Percentiles rank a stretch among this genome's conserved stretches.
Evolutionary conservation across 202 grass and related monocot genomes (phyloP).

Genomic region (Saccharum hybrid): DNA sequence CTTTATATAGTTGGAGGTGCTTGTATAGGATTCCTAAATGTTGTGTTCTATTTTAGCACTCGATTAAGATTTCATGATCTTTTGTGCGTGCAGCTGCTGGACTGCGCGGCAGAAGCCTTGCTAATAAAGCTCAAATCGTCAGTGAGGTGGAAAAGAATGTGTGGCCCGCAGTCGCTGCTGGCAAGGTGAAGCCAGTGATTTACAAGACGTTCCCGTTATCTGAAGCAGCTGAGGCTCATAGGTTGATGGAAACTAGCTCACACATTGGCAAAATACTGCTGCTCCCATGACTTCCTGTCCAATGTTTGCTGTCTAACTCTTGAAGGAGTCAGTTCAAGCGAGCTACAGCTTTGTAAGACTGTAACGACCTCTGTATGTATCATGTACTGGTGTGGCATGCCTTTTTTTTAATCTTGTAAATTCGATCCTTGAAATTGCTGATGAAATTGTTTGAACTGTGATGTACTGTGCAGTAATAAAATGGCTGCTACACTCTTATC

Average conservation of each 20-base stretch:
- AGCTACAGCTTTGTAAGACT: neutral
- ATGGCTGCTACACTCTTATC: no score
- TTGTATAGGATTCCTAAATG: neutral
- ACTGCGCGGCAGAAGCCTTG: conserved; percentile 60
- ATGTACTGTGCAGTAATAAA: no score
- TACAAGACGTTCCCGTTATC: conserved; percentile 73
- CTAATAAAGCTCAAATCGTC: conserved; percentile 78
- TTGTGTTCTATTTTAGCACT: neutral
- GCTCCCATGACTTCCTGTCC: conserved; percentile 52
- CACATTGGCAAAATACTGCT: conserved; percentile 93
- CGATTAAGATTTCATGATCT: conserved; percentile 11
- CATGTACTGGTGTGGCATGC: neutral
- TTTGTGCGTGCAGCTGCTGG: conserved; percentile 66
- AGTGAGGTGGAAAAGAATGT: conserved; percentile 85
- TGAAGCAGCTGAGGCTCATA: conserved; percentile 82
- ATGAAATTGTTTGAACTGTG: no score
- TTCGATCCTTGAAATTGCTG: no score
- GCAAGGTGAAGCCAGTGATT: conserved; percentile 83
- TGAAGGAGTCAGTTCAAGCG: neutral
- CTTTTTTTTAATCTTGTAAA: no score
- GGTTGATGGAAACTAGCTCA: conserved; percentile 72
- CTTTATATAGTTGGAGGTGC: neutral
- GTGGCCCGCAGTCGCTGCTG: conserved; percentile 66
- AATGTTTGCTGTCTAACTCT: neutral
- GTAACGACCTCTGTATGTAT: neutral